Conservation (phyloP, 2,329 filamentous ascomycete species). For the Aspergillus udagawae region DNA sequence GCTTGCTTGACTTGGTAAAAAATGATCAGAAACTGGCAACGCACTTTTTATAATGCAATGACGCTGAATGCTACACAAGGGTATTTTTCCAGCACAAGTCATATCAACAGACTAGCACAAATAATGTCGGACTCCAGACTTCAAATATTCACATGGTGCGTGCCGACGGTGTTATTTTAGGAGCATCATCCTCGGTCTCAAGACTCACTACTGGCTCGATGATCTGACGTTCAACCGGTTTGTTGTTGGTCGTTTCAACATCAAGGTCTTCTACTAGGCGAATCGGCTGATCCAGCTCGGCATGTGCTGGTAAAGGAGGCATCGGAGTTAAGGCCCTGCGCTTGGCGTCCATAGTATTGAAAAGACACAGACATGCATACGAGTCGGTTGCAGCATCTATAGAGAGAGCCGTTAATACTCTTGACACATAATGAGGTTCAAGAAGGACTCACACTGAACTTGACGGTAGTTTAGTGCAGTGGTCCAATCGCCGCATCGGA, state of each 20-base stretch:
- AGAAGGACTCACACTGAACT: slow-evolving; percentile 58
- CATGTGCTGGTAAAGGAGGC: slow-evolving; percentile 66
- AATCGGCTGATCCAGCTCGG: slow-evolving; percentile 65
- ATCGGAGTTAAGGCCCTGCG: slow-evolving; percentile 62
- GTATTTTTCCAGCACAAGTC: not conserved
- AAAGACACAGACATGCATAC: slow-evolving; percentile 74
- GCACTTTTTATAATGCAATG: not conserved
- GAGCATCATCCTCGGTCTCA: not conserved
- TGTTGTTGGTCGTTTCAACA: not conserved
- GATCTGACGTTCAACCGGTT: slow-evolving; percentile 11
- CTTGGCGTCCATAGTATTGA: slow-evolving; percentile 65
- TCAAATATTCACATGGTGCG: not conserved
- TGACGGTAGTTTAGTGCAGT: slow-evolving; percentile 59
- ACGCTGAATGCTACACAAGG: not conserved
- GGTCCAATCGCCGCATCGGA: slow-evolving; percentile 74
- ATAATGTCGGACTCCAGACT: not conserved
- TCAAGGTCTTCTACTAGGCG: slow-evolving; percentile 4
- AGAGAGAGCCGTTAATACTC: slow-evolving; percentile 17
- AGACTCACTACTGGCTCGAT: slow-evolving; percentile 3
- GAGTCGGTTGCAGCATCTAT: slow-evolving; percentile 76
- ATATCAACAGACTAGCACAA: not conserved
- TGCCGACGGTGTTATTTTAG: not conserved
- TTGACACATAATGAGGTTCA: slow-evolving; percentile 16
- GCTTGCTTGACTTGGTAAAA: not conserved
- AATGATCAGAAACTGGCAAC: not conserved